phyloP scores from a whole-genome alignment of 2,329 filamentous ascomycete genomes.

The Hymenoscyphus fraxineus region DNA sequence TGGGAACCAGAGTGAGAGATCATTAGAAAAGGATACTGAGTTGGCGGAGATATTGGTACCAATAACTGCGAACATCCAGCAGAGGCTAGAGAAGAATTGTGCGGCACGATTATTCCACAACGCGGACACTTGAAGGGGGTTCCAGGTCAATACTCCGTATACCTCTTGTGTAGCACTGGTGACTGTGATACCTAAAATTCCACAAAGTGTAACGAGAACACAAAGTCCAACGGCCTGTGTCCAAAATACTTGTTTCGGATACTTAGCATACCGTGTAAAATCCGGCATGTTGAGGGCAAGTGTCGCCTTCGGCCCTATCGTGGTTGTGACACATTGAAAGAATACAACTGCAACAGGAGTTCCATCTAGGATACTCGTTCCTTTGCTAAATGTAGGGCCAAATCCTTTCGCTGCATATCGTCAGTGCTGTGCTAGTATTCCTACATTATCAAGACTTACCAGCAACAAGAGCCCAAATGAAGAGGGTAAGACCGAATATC shows the following conservation, averaged over 20 bases:
- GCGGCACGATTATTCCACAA: slow-evolving; percentile 31
- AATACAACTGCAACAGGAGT: slow-evolving; percentile 21
- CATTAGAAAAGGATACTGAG: slow-evolving; percentile 34
- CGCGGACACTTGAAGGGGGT: slow-evolving; percentile 26
- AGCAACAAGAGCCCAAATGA: slow-evolving; percentile 26
- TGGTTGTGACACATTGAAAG: slow-evolving; percentile 23
- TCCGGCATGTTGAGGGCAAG: slow-evolving; percentile 34
- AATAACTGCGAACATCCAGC: slow-evolving; percentile 29
- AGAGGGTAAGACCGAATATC: slow-evolving; percentile 24
- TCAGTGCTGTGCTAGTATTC: background rate
- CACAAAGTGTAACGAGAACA: slow-evolving; percentile 26
- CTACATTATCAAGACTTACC: slow-evolving; percentile 11
- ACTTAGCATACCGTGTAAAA: slow-evolving; percentile 31
- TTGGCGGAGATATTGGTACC: slow-evolving; percentile 42
- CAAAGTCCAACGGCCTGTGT: slow-evolving; percentile 26
- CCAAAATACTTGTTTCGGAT: slow-evolving; percentile 25
- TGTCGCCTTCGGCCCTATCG: slow-evolving; percentile 27
- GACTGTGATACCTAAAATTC: slow-evolving; percentile 27
- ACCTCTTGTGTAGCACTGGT: slow-evolving; percentile 28
- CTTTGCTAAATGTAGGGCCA: slow-evolving; percentile 23
- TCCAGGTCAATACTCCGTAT: slow-evolving; percentile 30
- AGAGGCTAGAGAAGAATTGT: slow-evolving; percentile 32
- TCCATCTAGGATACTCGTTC: slow-evolving; percentile 21
- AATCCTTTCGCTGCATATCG: slow-evolving; percentile 21
- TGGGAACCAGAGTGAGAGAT: slow-evolving; percentile 46